These are phyloP conservation scores for Mycosphaerella arachidis DNA, from an alignment of 2,329 filamentous ascomycete species.

Conservation along the genomic window DNA sequence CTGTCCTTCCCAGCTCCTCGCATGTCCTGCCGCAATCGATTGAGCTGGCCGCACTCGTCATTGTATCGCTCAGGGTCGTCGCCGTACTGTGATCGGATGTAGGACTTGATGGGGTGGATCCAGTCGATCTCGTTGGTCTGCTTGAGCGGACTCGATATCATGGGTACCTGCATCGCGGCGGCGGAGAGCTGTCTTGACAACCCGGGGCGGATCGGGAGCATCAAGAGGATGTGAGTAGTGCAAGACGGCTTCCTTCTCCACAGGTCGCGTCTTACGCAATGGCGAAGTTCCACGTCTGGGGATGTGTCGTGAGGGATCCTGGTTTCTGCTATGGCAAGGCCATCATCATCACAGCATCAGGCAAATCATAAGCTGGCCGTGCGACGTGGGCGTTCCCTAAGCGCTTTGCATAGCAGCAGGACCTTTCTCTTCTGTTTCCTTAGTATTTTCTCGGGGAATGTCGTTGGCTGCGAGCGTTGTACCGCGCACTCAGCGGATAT, in stretches of 20 bases:
- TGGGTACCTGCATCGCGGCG: conserved; percentile 77
- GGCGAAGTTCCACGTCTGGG: background rate
- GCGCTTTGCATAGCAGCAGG: background rate
- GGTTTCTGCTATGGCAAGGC: background rate
- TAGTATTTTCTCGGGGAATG: background rate
- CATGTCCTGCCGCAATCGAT: conserved; percentile 96
- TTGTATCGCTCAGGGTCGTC: conserved; percentile 95
- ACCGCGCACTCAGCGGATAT: background rate
- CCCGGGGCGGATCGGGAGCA: conserved; percentile 34
- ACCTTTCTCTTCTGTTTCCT: background rate
- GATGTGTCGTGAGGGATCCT: background rate
- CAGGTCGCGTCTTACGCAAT: background rate
- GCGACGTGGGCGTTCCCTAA: background rate
- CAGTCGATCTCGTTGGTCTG: conserved; percentile 98
- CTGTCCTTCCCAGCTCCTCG: conserved; percentile 95
- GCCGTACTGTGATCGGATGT: conserved; percentile 90
- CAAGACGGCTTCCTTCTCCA: background rate
- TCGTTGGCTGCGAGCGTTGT: background rate
- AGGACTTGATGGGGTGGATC: conserved; percentile 83
- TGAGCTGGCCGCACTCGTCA: conserved; percentile 91
- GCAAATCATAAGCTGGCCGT: background rate
- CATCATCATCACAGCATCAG: background rate
- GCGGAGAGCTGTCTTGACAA: conserved; percentile 31
- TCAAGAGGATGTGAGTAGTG: conserved; percentile 28
- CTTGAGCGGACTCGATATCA: conserved; percentile 91